Conservation (phyloP, 495 filamentous ascomycete species). For the Neurospora sp. region DNA sequence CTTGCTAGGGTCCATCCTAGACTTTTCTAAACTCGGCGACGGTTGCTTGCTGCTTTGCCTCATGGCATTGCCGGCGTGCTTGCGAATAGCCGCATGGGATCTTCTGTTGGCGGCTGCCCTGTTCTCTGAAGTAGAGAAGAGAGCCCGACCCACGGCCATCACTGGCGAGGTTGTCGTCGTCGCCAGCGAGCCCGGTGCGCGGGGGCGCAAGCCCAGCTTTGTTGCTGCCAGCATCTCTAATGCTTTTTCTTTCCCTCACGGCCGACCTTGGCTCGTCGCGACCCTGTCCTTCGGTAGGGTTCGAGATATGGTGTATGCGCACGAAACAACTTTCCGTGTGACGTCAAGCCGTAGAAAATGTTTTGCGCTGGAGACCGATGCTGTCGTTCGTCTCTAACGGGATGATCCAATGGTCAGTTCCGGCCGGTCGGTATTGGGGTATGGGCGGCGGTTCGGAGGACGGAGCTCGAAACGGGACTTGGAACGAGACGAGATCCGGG, state of each 20-base stretch:
- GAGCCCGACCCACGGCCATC: not conserved
- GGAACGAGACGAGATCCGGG: not conserved
- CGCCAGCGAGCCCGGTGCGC: slow-evolving; percentile 1
- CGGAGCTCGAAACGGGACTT: not conserved
- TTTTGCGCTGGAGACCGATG: not conserved
- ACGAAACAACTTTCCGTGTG: not conserved
- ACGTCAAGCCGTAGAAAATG: not conserved
- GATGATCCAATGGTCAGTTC: not conserved
- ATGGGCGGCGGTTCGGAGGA: not conserved
- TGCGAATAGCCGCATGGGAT: not conserved
- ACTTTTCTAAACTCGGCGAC: not conserved
- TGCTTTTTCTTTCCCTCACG: not conserved
- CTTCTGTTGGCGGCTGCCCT: not conserved
- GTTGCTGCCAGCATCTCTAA: not conserved
- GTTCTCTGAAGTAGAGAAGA: not conserved
- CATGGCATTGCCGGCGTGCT: not conserved
- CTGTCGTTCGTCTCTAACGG: not conserved
- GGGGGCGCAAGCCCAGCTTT: slow-evolving; percentile 5
- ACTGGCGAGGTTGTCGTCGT: slow-evolving; percentile 1
- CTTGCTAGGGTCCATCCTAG: not conserved
- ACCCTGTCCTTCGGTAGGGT: not conserved
- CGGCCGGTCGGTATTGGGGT: not conserved
- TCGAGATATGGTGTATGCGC: not conserved
- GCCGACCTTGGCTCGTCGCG: not conserved
- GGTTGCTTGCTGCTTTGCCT: not conserved